These are phyloP conservation scores for Pelargonium cotyledonis DNA, from an alignment of 441 rosid species.

Conservation along the genomic window DNA sequence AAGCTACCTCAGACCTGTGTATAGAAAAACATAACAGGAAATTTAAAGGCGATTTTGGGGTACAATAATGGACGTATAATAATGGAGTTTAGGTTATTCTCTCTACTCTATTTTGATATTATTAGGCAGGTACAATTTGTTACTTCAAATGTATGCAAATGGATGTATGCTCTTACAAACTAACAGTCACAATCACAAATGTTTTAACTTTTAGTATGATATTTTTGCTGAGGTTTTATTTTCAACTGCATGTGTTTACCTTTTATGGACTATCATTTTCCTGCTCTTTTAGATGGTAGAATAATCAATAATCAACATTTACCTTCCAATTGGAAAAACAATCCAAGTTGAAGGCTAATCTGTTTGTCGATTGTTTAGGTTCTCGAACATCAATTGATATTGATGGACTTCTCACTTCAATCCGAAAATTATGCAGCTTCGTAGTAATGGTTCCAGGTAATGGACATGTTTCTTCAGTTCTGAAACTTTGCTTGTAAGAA, in stretches of 20 bases:
- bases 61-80: neutral
- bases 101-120: neutral
- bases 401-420: constrained; percentile 46
- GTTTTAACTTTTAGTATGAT: neutral
- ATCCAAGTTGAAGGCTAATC: constrained; percentile 3
- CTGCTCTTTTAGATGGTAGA: neutral
- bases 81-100: neutral
- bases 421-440: constrained; percentile 69
- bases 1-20: neutral
- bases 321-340: neutral
- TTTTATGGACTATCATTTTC: neutral
- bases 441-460: constrained; percentile 78
- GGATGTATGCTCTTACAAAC: neutral
- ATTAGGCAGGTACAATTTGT: neutral
- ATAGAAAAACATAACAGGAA: neutral
- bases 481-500: neutral
- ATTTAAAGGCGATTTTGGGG: neutral
- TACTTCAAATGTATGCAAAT: neutral
- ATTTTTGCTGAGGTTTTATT: neutral
- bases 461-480: constrained; percentile 13
- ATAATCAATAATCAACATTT: neutral
- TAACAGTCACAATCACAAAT: neutral
- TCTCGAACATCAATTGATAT: constrained; percentile 33
- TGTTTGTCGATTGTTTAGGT: constrained; percentile 33
- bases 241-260: neutral